These are phyloP conservation scores for Fragaria vesca DNA, from an alignment of 306 rosid species.

Conservation along the genomic window DNA sequence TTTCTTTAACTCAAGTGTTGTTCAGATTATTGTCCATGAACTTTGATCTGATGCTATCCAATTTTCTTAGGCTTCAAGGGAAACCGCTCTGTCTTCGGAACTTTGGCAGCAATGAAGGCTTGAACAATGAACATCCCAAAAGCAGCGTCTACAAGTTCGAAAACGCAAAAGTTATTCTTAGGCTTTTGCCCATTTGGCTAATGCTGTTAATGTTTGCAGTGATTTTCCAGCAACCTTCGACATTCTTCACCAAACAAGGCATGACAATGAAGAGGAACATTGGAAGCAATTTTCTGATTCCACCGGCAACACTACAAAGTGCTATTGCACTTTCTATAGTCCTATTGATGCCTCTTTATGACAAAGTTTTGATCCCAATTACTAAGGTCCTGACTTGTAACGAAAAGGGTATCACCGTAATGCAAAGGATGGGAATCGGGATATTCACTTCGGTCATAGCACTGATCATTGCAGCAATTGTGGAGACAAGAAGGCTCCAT, in stretches of 20 bases:
- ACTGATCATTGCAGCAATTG: slow-evolving; percentile 72
- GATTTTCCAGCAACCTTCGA: slow-evolving; percentile 80
- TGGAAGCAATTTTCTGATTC: slow-evolving; percentile 64
- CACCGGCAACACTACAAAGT: slow-evolving; percentile 95
- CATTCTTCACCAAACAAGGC: slow-evolving; percentile 96
- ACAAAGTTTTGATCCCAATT: slow-evolving; percentile 68
- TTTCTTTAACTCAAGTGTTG: background rate
- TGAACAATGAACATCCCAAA: slow-evolving; percentile 29
- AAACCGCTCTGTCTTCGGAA: slow-evolving; percentile 62
- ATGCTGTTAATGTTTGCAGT: slow-evolving; percentile 94
- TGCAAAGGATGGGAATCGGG: slow-evolving; percentile 95
- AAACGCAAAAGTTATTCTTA: slow-evolving; percentile 50
- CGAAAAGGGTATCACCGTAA: slow-evolving; percentile 66
- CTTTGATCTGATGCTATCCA: slow-evolving; percentile 1
- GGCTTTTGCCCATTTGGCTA: slow-evolving; percentile 86
- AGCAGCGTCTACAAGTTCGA: slow-evolving; percentile 24
- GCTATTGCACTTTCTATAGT: slow-evolving; percentile 74
- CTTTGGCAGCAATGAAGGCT: slow-evolving; percentile 32
- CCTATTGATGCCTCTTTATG: slow-evolving; percentile 77
- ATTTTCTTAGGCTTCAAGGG: slow-evolving; percentile 69
- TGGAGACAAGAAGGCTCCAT: slow-evolving; percentile 68
- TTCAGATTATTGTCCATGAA: background rate
- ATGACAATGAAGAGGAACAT: slow-evolving; percentile 89
- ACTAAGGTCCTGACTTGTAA: slow-evolving; percentile 46
- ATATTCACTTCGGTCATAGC: slow-evolving; percentile 84